A percentile compares a stretch with the other conserved stretches of the same genome.
phyloP scores from a whole-genome alignment of 306 rosid genomes.

The Sindora glabra region DNA sequence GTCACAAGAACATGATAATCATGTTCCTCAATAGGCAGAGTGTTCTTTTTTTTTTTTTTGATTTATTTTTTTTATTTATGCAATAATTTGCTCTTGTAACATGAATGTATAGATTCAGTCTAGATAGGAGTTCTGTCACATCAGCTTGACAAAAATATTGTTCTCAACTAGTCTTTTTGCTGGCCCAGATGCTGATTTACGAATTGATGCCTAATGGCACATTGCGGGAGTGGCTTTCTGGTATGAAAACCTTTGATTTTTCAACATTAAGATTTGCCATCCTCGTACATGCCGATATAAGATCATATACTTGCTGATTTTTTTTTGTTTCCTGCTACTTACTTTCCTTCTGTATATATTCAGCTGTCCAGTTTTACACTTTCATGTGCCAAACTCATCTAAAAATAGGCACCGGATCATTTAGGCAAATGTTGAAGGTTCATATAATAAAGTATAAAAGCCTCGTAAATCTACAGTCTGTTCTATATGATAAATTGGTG shows the following conservation, averaged over 20 bases:
- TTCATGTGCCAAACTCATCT: too few relatives aligned
- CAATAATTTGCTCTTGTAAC: not conserved
- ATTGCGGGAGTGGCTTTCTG: slow-evolving; percentile 74
- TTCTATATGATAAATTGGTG: not conserved
- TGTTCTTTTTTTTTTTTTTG: not conserved
- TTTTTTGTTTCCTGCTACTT: not conserved
- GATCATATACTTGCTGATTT: not conserved
- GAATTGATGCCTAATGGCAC: slow-evolving; percentile 90
- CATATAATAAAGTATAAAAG: not conserved
- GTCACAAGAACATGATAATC: too few relatives aligned
- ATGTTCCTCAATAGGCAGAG: too few relatives aligned
- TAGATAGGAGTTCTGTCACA: not conserved
- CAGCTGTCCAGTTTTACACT: not conserved
- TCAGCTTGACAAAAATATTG: not conserved
- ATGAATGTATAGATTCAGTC: not conserved
- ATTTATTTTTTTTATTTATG: not conserved
- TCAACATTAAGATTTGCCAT: not conserved
- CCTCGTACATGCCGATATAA: not conserved
- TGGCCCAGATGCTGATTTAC: slow-evolving; percentile 80
- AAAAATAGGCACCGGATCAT: not conserved
- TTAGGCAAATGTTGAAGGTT: not conserved
- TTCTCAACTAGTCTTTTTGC: slow-evolving; percentile 22
- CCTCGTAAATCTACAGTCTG: not conserved
- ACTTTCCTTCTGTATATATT: not conserved
- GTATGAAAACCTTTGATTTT: slow-evolving; percentile 27